Evolutionary conservation across 176 grass and related monocot species (phyloP), one percentile per base, ranked within the genome.

Genomic region (Paspalum notatum): DNA sequence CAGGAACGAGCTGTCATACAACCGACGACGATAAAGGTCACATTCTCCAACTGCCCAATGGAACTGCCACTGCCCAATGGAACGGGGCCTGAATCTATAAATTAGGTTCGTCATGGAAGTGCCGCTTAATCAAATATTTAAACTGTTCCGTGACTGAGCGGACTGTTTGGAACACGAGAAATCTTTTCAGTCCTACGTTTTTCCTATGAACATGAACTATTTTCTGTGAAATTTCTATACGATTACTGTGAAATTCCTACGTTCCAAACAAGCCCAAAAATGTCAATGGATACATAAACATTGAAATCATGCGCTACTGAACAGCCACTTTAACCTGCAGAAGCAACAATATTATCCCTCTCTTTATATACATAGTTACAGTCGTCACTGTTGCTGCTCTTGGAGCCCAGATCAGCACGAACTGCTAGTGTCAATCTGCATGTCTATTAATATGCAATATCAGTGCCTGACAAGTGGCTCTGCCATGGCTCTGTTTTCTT

Each of bases 381-480:
- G 1, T 53, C n/a, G 15, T 9, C 26, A 66, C n/a, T 44, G 20
- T 17, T 66, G 40, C 11, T 17, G 39, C 8, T 59, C 11, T 68
- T 22, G 9, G 9, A 67, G 67, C 14, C 74, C 76, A 50, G 22
- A 21, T 17, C 21, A 17, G 12, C 13, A 70, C 62, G 63, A 15
- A 78, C 8, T 76, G n/a, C 22, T 72, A 63, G 24, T 50, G 11
- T 11, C 55, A 85, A 55, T 79, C 72, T 57, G 27, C 49, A 51
- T 24, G 18, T 55, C 13, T 27, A 60, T 51, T 20, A 20, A 16
- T 32, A 64, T 3, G 52, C 18, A 61, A 17, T 18, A 38, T 63
- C 37, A 8, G 12, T 41, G 32, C 32, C 37, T 60, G 51, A 67
- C 17, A 71, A 71, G 12, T 77, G 56, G 17, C 22, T 64, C 37